These are phyloP conservation scores for Fusarium fracticaudum DNA, from an alignment of 2,329 filamentous ascomycete genomes.

Conservation along the genomic window DNA sequence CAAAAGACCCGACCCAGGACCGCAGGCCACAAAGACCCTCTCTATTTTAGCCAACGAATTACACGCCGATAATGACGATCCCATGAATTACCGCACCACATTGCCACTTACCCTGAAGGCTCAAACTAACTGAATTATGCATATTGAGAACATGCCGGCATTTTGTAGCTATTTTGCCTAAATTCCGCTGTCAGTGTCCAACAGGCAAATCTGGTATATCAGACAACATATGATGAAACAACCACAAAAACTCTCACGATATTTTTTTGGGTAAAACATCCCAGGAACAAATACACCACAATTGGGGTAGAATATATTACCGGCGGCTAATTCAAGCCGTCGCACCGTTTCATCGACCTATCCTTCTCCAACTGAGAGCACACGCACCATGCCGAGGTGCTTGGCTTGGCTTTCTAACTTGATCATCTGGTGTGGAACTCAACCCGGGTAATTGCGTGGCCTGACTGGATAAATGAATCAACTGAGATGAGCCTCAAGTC, in stretches of 20 bases:
- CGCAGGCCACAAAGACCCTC: background rate
- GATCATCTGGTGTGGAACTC: conserved; percentile 21
- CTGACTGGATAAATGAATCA: conserved; percentile 38
- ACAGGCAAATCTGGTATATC: background rate
- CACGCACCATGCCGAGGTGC: background rate
- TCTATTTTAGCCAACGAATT: conserved; percentile 27
- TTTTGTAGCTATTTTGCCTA: conserved; percentile 19
- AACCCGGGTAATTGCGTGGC: conserved; percentile 35
- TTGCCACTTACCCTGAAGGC: conserved; percentile 22
- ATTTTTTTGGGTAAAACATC: background rate
- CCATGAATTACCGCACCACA: background rate
- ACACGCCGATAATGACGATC: conserved; percentile 1
- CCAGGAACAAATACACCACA: background rate
- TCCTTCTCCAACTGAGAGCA: background rate
- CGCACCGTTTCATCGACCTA: conserved; percentile 20
- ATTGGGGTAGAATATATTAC: background rate
- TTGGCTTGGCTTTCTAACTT: conserved; percentile 2
- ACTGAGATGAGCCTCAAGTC: conserved; percentile 21
- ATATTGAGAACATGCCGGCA: background rate
- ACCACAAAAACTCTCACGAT: background rate
- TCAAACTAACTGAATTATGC: background rate
- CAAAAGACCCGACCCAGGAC: background rate
- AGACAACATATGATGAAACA: conserved; percentile 8
- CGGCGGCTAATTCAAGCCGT: conserved; percentile 29
- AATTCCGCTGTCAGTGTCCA: background rate